Conservation (phyloP, 129 eudicot genomes). For the Dittrichia graveolens region DNA sequence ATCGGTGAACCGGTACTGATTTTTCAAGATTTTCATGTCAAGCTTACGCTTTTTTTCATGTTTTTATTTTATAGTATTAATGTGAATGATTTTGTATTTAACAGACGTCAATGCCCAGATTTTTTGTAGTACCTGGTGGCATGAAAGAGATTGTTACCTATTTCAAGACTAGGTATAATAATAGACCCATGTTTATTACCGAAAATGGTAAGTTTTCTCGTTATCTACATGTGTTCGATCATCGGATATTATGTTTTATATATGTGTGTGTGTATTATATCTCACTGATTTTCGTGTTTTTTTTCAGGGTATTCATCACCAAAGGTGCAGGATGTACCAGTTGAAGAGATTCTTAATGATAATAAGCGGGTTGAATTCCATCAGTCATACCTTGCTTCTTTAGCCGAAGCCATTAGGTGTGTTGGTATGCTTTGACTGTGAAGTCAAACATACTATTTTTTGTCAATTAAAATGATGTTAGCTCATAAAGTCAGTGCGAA, state of each 20-base stretch:
- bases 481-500: neutral
- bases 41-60: neutral
- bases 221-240: slow-evolving; percentile 4
- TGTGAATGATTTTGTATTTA: slow-evolving; percentile 2
- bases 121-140: slow-evolving; percentile 76
- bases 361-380: slow-evolving; percentile 61
- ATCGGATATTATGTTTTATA: slow-evolving; percentile 16
- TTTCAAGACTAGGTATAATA: slow-evolving; percentile 63
- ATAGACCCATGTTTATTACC: slow-evolving; percentile 68
- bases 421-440: slow-evolving; percentile 28
- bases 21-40: neutral
- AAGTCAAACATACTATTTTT: slow-evolving; percentile 19
- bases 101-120: slow-evolving; percentile 53
- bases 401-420: slow-evolving; percentile 66
- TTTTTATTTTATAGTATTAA: neutral
- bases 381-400: slow-evolving; percentile 58
- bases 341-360: slow-evolving; percentile 50
- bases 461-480: neutral
- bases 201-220: slow-evolving; percentile 68
- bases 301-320: slow-evolving; percentile 56
- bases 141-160: slow-evolving; percentile 67
- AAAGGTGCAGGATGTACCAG: slow-evolving; percentile 20
- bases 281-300: neutral
- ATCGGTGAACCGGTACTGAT: slow-evolving; percentile 65
- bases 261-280: neutral